Base-by-base conservation (phyloP, 2,329 filamentous ascomycete species). In the Dactylellina haptotyla region DNA sequence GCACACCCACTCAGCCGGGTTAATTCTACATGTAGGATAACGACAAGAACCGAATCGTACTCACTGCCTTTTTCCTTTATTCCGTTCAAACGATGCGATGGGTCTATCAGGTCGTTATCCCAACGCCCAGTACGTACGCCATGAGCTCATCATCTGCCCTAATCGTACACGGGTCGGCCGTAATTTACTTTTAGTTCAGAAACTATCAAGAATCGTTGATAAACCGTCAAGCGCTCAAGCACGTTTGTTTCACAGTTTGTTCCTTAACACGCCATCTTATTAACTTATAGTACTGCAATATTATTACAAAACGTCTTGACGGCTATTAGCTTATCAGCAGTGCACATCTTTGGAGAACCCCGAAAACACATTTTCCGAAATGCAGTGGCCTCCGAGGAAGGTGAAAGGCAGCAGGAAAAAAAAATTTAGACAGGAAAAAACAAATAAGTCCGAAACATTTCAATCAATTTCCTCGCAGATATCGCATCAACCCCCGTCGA, bases 221-320 rank as follows among this genome's bases (percentile, higher is more conserved):
- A 46, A 50, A 48, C 50, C 28, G 39, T 63, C 46, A 43, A 45
- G 57, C 57, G 57, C 58, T 62, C 66, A 63, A 63, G 50, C 50
- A 46, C 58, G 28, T 50, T 58, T 58, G 45, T 69, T 69, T 69
- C 56, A 59, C 43, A 53, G 45, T 57, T 51, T 61, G 56, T 72
- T 65, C 45, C 67, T 72, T 72, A 72, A 59, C 53, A 72, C 32
- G 53, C 59, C 59, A 48, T 65, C 34, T 61, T 72, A 72, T 65
- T 48, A 53, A 53, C 43, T 16, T 67, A 59, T 65, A 65, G 16
- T 6, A 54, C 59, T 37, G 25, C 23, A 50, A 65, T 54, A 23
- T 45, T 64, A 71, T 63, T 63, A 32, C 50, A 20, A 37, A 51
- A 65, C 63, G 43, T 34, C 58, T 61, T 59, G 51, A 71, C 63